Evolutionary conservation across 345 rosid genomes (phyloP), one percentile per base, ranked within the genome.

Genomic region (Heritiera fomes): DNA sequence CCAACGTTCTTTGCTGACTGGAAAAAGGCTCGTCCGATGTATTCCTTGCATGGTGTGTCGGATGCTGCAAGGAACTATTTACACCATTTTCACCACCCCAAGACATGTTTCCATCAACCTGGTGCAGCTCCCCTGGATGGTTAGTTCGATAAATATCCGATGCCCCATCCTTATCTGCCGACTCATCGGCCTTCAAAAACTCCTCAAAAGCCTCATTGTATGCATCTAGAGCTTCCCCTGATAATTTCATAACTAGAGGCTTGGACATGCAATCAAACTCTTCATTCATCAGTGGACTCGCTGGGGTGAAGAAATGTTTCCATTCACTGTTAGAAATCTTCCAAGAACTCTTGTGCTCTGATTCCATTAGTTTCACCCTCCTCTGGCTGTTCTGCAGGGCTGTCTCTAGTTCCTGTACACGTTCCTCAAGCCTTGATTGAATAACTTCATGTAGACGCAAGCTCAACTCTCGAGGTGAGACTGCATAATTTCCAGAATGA

Each of bases 211-310:
- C 90, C 68, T 93, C 98, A 28, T 87, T 87, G 87, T 89, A 91
- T 8, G 98, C 93, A 78, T 88, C 90, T 43, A 91, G 88, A 78
- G 97, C 96, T 83, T 92, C 94, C 45, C 97, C 94, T 30, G 89
- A 82, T 79, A 93, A 77, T 80, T 88, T 90, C 92, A 90, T 85
- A 43, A 43, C 45, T 43, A 91, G 80, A 12, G 96, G 97, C 75
- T 88, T 83, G 47, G 78, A 75, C 65, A n/a, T 66, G 17, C 79
- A 73, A 65, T 75, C 46, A 49, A 15, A 45, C 47, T 86, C 87
- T 68, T 83, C 84, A 77, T 78, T 79, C 53, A 56, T 65, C 78
- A 8, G 61, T 28, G 83, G 87, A 80, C 79, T 82, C 63, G 79
- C 86, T 62, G 77, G 80, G 0, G 65, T 66, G 0, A 78, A 34